Base-by-base conservation (phyloP, 306 rosid species). In the Dicorynia guianensis region DNA sequence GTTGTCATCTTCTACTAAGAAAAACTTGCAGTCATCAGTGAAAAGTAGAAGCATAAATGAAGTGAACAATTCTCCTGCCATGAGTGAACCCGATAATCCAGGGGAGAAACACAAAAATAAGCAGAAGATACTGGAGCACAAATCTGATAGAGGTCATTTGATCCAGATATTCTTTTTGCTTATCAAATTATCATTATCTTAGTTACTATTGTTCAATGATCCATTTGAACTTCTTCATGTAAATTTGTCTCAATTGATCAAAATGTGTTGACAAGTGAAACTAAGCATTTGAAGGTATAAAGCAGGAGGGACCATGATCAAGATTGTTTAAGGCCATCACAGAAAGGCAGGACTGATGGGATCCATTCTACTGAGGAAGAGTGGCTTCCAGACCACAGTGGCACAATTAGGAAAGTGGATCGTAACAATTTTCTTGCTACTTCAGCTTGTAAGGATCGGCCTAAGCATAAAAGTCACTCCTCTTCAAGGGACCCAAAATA, bases 41-140 rank as follows among this genome's bases (percentile, higher is more conserved):
- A 90, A 89, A 83, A 91, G 93, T 78, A 89, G 85, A 85, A 96
- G 96, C 85, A 84, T 92, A 79, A 91, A 90, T 76, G 99, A 96
- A 80, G 91, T 87, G 72, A 86, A 81, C 86, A 86, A 78, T 65
- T 89, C 93, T 77, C 96, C 97, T 63, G 78, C 67, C 11, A 76
- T 74, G 50, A 84, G 79, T 74, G 96, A 88, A 39, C 78, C 88
- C 47, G 86, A 90, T 84, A 75, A 72, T 84, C 82, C 79, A 33
- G 49, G 67, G 55, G 96, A 89, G 76, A 88, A 89, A 76, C 82
- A 87, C 83, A 96, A 74, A 88, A 87, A 67, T 82, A 90, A 85
- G 82, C 89, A 77, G 36, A 87, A 80, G 78, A 81, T 12, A 67
- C 65, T 12, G 36, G 93, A 84, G 67, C 78, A 73, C 80, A 74